phyloP scores from a whole-genome alignment of 495 filamentous ascomycete genomes.

The Bacidia gigantensis region DNA sequence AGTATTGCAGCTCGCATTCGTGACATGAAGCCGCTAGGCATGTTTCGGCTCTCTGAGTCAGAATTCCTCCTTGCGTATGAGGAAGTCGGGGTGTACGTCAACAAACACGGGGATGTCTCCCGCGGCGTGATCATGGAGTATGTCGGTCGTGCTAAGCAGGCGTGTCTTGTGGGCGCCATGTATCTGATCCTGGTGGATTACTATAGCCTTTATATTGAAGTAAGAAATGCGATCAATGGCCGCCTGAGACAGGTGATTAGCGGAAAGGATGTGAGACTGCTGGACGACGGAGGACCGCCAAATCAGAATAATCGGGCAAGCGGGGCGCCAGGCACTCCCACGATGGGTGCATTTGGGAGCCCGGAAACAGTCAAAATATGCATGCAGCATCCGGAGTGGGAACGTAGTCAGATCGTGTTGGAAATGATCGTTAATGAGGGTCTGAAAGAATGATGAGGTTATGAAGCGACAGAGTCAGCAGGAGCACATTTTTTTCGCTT shows the following conservation, averaged over 20 bases:
- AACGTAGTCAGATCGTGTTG: slow-evolving; percentile 70
- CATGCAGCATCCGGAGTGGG: slow-evolving; percentile 83
- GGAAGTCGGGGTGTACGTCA: slow-evolving; percentile 92
- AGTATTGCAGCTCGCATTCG: slow-evolving; percentile 68
- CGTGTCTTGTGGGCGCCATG: slow-evolving; percentile 59
- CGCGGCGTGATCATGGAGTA: slow-evolving; percentile 94
- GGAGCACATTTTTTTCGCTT: not conserved
- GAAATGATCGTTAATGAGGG: slow-evolving; percentile 91
- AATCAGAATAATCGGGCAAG: slow-evolving; percentile 22
- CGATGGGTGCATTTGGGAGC: slow-evolving; percentile 7
- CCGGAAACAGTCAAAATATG: slow-evolving; percentile 68
- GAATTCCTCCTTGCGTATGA: slow-evolving; percentile 93
- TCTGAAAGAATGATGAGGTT: slow-evolving; percentile 54
- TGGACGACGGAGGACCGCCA: slow-evolving; percentile 56
- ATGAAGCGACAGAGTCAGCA: not conserved
- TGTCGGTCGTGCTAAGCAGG: slow-evolving; percentile 75
- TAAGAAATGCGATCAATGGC: slow-evolving; percentile 92
- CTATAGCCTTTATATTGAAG: slow-evolving; percentile 83
- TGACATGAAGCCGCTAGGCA: slow-evolving; percentile 73
- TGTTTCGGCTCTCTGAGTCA: slow-evolving; percentile 87
- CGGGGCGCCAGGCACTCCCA: slow-evolving; percentile 10
- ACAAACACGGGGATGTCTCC: slow-evolving; percentile 92
- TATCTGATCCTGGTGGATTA: slow-evolving; percentile 69
- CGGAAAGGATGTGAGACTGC: slow-evolving; percentile 68
- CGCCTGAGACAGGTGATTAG: slow-evolving; percentile 86